These are phyloP conservation scores for Helminthosporium solani DNA, from an alignment of 2,329 filamentous ascomycete species.

Conservation along the genomic window DNA sequence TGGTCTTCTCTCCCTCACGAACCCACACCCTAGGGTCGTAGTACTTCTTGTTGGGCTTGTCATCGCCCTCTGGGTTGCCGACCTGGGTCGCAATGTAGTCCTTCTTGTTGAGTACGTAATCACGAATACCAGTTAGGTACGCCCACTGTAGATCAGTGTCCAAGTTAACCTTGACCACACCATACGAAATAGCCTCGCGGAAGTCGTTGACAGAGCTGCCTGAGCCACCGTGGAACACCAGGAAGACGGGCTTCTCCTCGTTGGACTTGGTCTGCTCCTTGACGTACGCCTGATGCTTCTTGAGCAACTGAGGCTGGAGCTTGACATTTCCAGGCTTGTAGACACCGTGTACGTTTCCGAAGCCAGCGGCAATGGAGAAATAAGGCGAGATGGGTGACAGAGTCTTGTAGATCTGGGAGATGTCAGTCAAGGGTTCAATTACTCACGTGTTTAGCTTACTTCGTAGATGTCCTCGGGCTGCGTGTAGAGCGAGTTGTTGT, in stretches of 20 bases:
- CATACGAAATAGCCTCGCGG: constrained; percentile 59
- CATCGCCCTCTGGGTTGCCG: constrained; percentile 90
- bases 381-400: constrained; percentile 82
- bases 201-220: constrained; percentile 91
- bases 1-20: constrained; percentile 95
- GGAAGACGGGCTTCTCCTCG: constrained; percentile 91
- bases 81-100: constrained; percentile 86
- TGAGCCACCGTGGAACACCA: constrained; percentile 98
- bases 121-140: constrained; percentile 87
- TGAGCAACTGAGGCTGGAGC: constrained; percentile 91
- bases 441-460: background rate
- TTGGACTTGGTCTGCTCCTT: constrained; percentile 71
- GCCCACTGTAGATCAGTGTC: constrained; percentile 94
- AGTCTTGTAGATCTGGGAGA: constrained; percentile 61
- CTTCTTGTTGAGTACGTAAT: constrained; percentile 93
- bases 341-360: constrained; percentile 98
- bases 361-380: constrained; percentile 97
- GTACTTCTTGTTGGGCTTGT: constrained; percentile 99
- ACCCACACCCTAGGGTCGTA: constrained; percentile 86
- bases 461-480: constrained; percentile 69
- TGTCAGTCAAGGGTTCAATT: constrained; percentile 10
- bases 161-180: constrained; percentile 94
- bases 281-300: constrained; percentile 94
- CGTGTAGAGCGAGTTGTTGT: constrained; percentile 96
- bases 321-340: constrained; percentile 98